phyloP scores from a whole-genome alignment of 768 basidiomycete species.

The Rhodotorula paludigena region DNA sequence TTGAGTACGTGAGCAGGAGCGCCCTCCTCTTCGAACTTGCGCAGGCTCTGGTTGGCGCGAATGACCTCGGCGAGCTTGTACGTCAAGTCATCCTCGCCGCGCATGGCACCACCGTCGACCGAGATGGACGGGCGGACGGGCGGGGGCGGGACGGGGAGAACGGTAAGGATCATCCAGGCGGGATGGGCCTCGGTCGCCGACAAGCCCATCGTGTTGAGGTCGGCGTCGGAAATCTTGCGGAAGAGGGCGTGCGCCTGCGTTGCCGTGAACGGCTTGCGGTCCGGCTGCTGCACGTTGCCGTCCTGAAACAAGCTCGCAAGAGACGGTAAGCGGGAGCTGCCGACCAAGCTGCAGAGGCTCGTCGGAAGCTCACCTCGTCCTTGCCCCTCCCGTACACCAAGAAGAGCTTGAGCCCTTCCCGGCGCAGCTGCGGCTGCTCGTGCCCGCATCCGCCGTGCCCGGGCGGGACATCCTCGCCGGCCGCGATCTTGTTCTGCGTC shows the following conservation, averaged over 20 bases:
- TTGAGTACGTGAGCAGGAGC: slow-evolving; percentile 92
- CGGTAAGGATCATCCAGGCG: slow-evolving; percentile 99
- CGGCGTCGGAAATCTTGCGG: slow-evolving; percentile 87
- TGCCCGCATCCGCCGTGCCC: slow-evolving; percentile 98
- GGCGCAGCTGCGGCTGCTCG: slow-evolving; percentile 77
- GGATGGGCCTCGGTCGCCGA: slow-evolving; percentile 94
- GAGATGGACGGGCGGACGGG: slow-evolving; percentile 97
- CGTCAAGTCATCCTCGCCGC: slow-evolving; percentile 96
- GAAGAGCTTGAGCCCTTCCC: slow-evolving; percentile 91
- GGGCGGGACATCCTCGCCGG: slow-evolving; percentile 60
- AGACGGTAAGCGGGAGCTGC: neutral
- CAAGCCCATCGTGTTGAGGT: slow-evolving; percentile 81
- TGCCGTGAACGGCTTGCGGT: slow-evolving; percentile 42
- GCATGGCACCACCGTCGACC: slow-evolving; percentile 91
- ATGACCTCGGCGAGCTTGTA: slow-evolving; percentile 97
- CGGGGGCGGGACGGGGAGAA: slow-evolving; percentile 94
- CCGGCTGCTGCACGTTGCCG: slow-evolving; percentile 33
- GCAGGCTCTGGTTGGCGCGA: slow-evolving; percentile 86
- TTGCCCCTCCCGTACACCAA: slow-evolving; percentile 91
- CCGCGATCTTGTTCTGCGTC: slow-evolving; percentile 54
- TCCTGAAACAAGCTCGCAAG: slow-evolving; percentile 7
- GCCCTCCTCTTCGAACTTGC: slow-evolving; percentile 90
- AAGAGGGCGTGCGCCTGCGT: slow-evolving; percentile 85
- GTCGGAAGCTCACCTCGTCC: slow-evolving; percentile 60
- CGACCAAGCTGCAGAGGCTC: neutral